These are phyloP conservation scores for Dactylonectria estremocensis DNA, from an alignment of 2,329 filamentous ascomycete species.

Conservation along the genomic window DNA sequence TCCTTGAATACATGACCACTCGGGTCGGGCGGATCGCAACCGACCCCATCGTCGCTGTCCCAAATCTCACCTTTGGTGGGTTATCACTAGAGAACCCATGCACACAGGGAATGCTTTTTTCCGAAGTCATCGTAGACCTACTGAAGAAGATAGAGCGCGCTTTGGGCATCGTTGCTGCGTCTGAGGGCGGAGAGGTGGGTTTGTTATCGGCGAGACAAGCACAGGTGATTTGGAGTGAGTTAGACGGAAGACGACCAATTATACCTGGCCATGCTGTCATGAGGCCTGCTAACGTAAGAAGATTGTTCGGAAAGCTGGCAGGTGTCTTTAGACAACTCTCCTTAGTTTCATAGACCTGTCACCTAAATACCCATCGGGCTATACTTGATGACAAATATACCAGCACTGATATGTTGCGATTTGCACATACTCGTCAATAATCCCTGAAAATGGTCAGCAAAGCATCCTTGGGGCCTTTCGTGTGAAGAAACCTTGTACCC, in stretches of 20 bases:
- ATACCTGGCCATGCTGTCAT: slow-evolving; percentile 3
- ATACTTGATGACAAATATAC: neutral
- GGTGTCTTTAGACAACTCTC: neutral
- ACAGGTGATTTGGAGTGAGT: slow-evolving; percentile 5
- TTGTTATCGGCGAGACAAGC: neutral
- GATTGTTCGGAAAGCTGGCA: neutral
- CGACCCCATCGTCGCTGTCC: neutral
- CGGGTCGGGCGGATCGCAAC: neutral
- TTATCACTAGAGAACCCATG: neutral
- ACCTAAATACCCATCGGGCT: slow-evolving; percentile 53
- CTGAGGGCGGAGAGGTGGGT: neutral
- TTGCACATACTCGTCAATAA: neutral
- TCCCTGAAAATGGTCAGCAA: neutral
- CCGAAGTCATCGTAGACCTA: neutral
- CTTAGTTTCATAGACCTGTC: neutral
- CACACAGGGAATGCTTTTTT: neutral
- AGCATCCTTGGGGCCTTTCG: too few species aligned
- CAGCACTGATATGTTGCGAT: neutral
- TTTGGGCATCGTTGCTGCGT: neutral
- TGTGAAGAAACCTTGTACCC: neutral
- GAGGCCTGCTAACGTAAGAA: neutral
- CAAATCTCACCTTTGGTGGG: neutral
- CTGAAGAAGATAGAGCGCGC: neutral
- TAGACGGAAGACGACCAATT: neutral
- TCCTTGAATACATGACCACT: neutral